Conservation (phyloP, 441 rosid species). For the Codiaeum variegatum region DNA sequence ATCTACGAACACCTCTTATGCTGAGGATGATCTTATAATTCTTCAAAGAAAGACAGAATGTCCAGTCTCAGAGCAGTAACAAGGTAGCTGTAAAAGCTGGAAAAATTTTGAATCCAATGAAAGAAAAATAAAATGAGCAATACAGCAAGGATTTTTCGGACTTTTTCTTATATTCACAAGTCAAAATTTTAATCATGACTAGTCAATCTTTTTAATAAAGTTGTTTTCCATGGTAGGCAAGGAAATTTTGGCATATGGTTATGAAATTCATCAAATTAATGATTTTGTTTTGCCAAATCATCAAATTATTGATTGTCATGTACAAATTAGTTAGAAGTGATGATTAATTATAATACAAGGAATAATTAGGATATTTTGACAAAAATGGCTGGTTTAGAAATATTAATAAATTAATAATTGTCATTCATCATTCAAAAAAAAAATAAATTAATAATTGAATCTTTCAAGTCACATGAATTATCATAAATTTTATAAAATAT, state of each 20-base stretch:
- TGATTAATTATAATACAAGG: not conserved
- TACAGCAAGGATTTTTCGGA: conserved; percentile 19
- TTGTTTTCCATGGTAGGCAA: not conserved
- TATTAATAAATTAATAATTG: too few species aligned
- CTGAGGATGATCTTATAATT: too few species aligned
- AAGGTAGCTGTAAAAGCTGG: conserved; percentile 10
- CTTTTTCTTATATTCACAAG: not conserved
- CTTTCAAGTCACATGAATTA: too few species aligned
- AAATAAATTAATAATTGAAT: too few species aligned
- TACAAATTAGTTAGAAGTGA: not conserved
- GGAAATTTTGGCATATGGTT: not conserved
- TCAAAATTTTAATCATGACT: not conserved
- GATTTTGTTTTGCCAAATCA: too few species aligned
- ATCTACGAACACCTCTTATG: too few species aligned
- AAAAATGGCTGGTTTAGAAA: not conserved
- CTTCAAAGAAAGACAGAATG: too few species aligned
- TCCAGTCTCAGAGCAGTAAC: not conserved
- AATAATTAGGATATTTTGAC: not conserved
- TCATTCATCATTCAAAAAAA: too few species aligned
- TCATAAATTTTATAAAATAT: too few species aligned
- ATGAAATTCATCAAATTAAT: not conserved
- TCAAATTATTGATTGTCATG: too few species aligned
- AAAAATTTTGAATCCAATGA: not conserved
- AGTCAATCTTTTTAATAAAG: not conserved
- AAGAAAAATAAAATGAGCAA: conserved; percentile 11